Evolutionary conservation across 305 asterid genomes (phyloP).

Genomic region (Coffea humblotiana): DNA sequence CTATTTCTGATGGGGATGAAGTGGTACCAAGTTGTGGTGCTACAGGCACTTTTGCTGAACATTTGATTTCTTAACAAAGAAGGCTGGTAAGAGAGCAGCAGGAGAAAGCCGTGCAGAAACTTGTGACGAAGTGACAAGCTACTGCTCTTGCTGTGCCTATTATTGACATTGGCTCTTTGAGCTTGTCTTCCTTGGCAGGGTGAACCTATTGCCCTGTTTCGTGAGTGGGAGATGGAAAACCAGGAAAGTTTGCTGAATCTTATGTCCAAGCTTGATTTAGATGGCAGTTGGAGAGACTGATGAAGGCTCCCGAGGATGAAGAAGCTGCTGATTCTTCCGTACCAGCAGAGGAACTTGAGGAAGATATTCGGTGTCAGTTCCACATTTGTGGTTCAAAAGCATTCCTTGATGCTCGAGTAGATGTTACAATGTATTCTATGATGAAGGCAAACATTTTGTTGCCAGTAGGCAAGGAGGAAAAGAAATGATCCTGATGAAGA

Average conservation of each 20-base stretch:
- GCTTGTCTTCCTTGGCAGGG: slow-evolving; percentile 80
- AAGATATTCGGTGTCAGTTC: slow-evolving; percentile 84
- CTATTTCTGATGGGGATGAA: slow-evolving; percentile 61
- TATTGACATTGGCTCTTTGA: slow-evolving; percentile 78
- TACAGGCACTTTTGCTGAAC: slow-evolving; percentile 37
- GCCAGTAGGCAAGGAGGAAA: slow-evolving; percentile 74
- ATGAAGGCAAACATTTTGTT: slow-evolving; percentile 73
- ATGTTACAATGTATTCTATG: slow-evolving; percentile 69
- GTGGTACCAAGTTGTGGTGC: slow-evolving; percentile 21
- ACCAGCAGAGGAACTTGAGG: slow-evolving; percentile 58
- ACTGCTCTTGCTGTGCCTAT: slow-evolving; percentile 95
- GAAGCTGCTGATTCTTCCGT: slow-evolving; percentile 57
- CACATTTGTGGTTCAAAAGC: slow-evolving; percentile 78
- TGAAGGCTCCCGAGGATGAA: slow-evolving; percentile 95
- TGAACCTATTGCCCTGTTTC: slow-evolving; percentile 87
- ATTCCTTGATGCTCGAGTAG: slow-evolving; percentile 62
- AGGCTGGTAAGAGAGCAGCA: slow-evolving; percentile 57
- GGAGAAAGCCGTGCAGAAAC: slow-evolving; percentile 84
- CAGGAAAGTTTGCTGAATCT: slow-evolving; percentile 72
- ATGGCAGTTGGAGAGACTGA: slow-evolving; percentile 86
- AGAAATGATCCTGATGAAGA: slow-evolving; percentile 95
- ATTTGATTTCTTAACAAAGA: slow-evolving; percentile 82
- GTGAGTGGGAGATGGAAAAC: slow-evolving; percentile 94
- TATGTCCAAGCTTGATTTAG: slow-evolving; percentile 79
- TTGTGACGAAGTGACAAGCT: slow-evolving; percentile 77